Conservation (phyloP, 345 rosid species). For the Tarenaya hassleriana region DNA sequence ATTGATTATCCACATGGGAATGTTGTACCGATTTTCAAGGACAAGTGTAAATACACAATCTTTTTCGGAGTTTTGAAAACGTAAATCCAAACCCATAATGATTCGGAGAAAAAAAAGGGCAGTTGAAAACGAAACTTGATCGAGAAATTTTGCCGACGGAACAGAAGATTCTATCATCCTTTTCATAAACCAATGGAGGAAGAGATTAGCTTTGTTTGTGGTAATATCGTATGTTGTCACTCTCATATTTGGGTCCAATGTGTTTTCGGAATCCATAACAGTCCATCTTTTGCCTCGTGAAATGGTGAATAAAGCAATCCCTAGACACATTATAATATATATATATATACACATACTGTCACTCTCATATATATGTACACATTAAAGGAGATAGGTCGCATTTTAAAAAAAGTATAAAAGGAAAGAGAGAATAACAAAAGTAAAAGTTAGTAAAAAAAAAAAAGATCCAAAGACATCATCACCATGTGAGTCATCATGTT, state of each 20-base stretch:
- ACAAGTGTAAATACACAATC: too few species aligned
- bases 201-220: neutral
- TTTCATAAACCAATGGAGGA: too few species aligned
- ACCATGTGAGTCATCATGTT: slow-evolving; percentile 31
- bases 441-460: slow-evolving; percentile 16
- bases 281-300: slow-evolving; percentile 25
- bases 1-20: too few species aligned
- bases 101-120: too few species aligned
- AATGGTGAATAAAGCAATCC: slow-evolving; percentile 25
- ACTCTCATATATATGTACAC: slow-evolving; percentile 20
- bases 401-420: slow-evolving; percentile 9
- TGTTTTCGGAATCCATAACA: slow-evolving; percentile 29
- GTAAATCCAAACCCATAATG: too few species aligned
- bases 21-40: too few species aligned
- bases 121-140: too few species aligned
- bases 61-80: too few species aligned
- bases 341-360: slow-evolving; percentile 30
- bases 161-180: too few species aligned
- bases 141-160: too few species aligned
- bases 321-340: slow-evolving; percentile 23
- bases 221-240: neutral
- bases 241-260: slow-evolving; percentile 24
- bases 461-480: slow-evolving; percentile 22
- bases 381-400: slow-evolving; percentile 18
- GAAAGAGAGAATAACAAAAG: slow-evolving; percentile 23